Evolutionary conservation across 805 yeast species (phyloP).

Genomic region (Hanseniaspora occidentalis): DNA sequence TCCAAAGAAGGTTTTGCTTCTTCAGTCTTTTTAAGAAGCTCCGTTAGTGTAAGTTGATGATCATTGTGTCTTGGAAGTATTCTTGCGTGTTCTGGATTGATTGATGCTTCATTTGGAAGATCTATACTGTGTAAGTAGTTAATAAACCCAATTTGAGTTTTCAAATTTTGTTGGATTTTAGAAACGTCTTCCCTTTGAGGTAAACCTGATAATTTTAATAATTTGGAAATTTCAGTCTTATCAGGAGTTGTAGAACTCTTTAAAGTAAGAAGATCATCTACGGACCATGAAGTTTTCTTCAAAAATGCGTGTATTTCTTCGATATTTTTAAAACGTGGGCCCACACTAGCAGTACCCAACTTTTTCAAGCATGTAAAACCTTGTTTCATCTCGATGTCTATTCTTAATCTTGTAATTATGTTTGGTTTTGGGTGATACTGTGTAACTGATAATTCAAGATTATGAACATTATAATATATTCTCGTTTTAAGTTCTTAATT

Average conservation of each 20-base stretch:
- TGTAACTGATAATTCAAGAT: too few relatives aligned
- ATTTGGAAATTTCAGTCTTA: slow-evolving; percentile 15
- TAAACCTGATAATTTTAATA: slow-evolving; percentile 39
- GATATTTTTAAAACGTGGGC: slow-evolving; percentile 11
- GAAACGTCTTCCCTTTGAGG: slow-evolving; percentile 16
- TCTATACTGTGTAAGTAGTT: slow-evolving; percentile 30
- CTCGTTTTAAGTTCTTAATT: too few relatives aligned
- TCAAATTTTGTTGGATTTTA: slow-evolving; percentile 25
- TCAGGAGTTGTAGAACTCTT: too few relatives aligned
- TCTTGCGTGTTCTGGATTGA: slow-evolving; percentile 14
- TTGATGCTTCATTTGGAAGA: slow-evolving; percentile 9
- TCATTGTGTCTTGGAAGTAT: slow-evolving; percentile 17
- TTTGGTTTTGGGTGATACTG: too few relatives aligned
- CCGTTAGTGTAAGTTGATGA: neutral
- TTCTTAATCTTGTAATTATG: too few relatives aligned
- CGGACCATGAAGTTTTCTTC: slow-evolving; percentile 14
- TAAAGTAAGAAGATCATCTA: slow-evolving; percentile 14
- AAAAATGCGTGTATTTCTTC: slow-evolving; percentile 18
- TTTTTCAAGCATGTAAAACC: too few relatives aligned
- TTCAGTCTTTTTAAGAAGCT: slow-evolving; percentile 12
- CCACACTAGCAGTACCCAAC: slow-evolving; percentile 7
- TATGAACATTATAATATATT: too few relatives aligned
- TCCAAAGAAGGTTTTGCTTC: slow-evolving; percentile 10
- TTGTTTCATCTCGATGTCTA: too few relatives aligned
- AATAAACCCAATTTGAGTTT: slow-evolving; percentile 39